Evolutionary conservation across 2,329 filamentous ascomycete species (phyloP).

Genomic region (Myriosclerotinia scirpicola): DNA sequence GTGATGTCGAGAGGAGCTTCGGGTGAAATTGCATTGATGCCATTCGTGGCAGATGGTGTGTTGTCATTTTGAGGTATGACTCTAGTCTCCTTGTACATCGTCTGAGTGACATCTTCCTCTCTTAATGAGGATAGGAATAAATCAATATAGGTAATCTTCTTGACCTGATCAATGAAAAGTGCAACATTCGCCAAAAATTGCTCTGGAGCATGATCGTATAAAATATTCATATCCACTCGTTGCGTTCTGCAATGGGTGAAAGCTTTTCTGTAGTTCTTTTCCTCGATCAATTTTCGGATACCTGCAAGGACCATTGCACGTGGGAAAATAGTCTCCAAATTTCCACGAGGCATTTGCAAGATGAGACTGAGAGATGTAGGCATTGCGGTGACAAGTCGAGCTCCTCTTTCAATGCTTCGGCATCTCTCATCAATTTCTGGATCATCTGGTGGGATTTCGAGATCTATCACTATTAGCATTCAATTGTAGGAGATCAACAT

Average conservation of each 20-base stretch:
- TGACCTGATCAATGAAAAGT: conserved; percentile 80
- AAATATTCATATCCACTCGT: conserved; percentile 95
- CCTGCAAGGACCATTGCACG: conserved; percentile 89
- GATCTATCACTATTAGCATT: conserved; percentile 51
- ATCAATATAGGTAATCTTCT: conserved; percentile 79
- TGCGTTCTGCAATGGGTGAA: conserved; percentile 89
- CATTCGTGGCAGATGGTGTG: conserved; percentile 33
- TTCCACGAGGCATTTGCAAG: conserved; percentile 93
- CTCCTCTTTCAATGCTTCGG: conserved; percentile 86
- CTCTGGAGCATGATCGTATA: conserved; percentile 87
- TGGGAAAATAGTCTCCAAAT: conserved; percentile 92
- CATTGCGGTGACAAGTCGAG: conserved; percentile 82
- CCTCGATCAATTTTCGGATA: conserved; percentile 77
- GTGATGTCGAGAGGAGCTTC: conserved; percentile 27
- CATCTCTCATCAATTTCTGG: conserved; percentile 91
- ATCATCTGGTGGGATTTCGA: conserved; percentile 82
- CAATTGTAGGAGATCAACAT: neutral
- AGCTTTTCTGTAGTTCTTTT: conserved; percentile 77
- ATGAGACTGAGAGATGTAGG: conserved; percentile 83
- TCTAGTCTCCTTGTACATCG: conserved; percentile 88
- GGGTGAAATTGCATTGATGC: conserved; percentile 21
- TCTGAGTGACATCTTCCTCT: conserved; percentile 89
- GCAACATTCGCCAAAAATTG: conserved; percentile 78
- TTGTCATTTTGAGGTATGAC: conserved; percentile 42
- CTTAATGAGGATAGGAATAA: conserved; percentile 85